Evolutionary conservation across 164 flowering plant genomes (phyloP).

Genomic region (Warburgia ugandensis): DNA sequence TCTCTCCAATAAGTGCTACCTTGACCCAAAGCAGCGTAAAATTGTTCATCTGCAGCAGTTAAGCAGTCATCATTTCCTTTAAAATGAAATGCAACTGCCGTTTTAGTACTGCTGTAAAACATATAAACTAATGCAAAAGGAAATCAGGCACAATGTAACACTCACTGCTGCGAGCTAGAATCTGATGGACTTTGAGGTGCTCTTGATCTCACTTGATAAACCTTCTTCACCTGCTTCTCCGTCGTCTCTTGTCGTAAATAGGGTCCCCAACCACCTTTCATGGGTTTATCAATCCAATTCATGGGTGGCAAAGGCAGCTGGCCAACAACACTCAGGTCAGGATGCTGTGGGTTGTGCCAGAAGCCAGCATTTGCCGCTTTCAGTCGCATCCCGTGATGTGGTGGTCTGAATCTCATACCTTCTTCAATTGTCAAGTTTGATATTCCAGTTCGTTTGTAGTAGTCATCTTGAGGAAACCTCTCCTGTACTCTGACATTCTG

Average conservation of each 20-base stretch:
- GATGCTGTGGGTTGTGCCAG: constrained; percentile 12
- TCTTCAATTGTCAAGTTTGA: constrained; percentile 45
- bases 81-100: no score
- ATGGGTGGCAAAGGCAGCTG: constrained; percentile 60
- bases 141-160: no score
- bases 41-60: no score
- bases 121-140: no score
- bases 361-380: constrained; percentile 24
- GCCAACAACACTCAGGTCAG: constrained; percentile 12
- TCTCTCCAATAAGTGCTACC: no score
- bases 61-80: no score
- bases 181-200: constrained; percentile 13
- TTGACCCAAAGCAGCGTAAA: no score
- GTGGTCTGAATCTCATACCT: constrained; percentile 16
- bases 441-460: constrained; percentile 32
- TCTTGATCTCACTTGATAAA: constrained; percentile 46
- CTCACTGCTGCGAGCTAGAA: constrained; percentile 5
- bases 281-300: constrained; percentile 50
- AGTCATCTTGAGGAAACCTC: constrained; percentile 31
- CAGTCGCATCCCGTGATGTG: constrained; percentile 12
- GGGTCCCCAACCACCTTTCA: constrained; percentile 20
- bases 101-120: no score
- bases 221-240: constrained; percentile 44
- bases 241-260: constrained; percentile 24
- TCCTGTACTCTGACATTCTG: constrained; percentile 37